phyloP scores from a whole-genome alignment of 768 basidiomycete species.

The Nidula microcarpa region DNA sequence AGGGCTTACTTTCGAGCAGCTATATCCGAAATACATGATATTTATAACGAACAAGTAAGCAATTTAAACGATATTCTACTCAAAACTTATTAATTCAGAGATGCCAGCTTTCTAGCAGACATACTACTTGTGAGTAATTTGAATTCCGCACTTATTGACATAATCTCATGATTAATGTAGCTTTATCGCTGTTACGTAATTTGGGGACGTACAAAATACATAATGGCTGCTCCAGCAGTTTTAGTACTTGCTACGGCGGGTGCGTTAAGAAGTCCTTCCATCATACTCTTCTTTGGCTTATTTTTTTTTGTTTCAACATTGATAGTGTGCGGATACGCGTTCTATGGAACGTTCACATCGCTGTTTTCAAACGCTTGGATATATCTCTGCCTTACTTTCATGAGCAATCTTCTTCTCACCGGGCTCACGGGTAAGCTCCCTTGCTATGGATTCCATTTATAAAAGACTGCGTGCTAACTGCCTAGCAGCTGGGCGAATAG shows the following conservation, averaged over 20 bases:
- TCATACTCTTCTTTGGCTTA: not conserved
- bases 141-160: not conserved
- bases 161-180: not conserved
- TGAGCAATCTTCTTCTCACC: constrained; percentile 29
- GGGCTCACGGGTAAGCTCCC: constrained; percentile 24
- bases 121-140: constrained; percentile 16
- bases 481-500: constrained; percentile 27
- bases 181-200: constrained; percentile 36
- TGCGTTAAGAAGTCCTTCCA: constrained; percentile 6
- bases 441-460: not conserved
- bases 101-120: constrained; percentile 25
- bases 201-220: constrained; percentile 25
- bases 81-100: not conserved
- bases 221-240: constrained; percentile 20
- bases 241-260: constrained; percentile 30
- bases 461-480: not conserved
- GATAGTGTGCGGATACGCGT: constrained; percentile 15
- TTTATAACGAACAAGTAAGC: constrained; percentile 37
- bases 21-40: constrained; percentile 29
- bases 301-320: not conserved
- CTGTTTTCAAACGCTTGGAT: constrained; percentile 23
- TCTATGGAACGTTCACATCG: constrained; percentile 10
- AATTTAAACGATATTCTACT: not conserved
- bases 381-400: constrained; percentile 26
- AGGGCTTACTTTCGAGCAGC: constrained; percentile 10